Evolutionary conservation across 2,329 filamentous ascomycete species (phyloP).

Genomic region (Endoconidiophora polonica): DNA sequence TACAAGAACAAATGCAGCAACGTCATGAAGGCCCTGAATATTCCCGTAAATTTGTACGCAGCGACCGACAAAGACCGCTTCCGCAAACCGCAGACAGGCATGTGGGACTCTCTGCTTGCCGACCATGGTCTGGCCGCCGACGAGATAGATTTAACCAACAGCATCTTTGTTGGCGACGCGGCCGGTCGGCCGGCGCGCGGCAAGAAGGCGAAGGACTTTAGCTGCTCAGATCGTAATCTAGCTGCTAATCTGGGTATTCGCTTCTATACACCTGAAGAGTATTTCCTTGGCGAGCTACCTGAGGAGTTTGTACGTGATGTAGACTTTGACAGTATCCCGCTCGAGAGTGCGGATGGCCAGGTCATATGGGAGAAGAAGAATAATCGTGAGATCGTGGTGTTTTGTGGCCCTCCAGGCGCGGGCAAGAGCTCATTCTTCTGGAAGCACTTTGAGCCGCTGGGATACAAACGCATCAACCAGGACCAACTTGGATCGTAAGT

Average conservation of each 20-base stretch:
- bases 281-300: constrained; percentile 55
- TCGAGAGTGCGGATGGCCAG: constrained; percentile 15
- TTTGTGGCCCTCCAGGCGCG: constrained; percentile 75
- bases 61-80: constrained; percentile 69
- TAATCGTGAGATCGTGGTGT: constrained; percentile 58
- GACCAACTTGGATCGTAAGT: constrained; percentile 57
- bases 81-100: constrained; percentile 73
- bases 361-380: constrained; percentile 41
- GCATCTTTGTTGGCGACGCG: constrained; percentile 84
- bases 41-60: constrained; percentile 70
- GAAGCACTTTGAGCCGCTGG: constrained; percentile 57
- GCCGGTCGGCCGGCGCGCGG: constrained; percentile 36
- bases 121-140: constrained; percentile 42
- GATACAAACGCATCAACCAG: constrained; percentile 78
- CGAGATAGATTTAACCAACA: constrained; percentile 50
- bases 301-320: constrained; percentile 54
- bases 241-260: constrained; percentile 67
- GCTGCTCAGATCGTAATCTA: constrained; percentile 58
- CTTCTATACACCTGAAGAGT: constrained; percentile 84
- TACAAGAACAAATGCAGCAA: constrained; percentile 68
- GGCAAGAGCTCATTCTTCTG: constrained; percentile 90
- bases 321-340: constrained; percentile 43
- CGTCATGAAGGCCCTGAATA: constrained; percentile 52
- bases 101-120: constrained; percentile 55
- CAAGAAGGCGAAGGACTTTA: constrained; percentile 37